Conservation (phyloP, 495 filamentous ascomycete species). For the Rostrohypoxylon terebratum region DNA sequence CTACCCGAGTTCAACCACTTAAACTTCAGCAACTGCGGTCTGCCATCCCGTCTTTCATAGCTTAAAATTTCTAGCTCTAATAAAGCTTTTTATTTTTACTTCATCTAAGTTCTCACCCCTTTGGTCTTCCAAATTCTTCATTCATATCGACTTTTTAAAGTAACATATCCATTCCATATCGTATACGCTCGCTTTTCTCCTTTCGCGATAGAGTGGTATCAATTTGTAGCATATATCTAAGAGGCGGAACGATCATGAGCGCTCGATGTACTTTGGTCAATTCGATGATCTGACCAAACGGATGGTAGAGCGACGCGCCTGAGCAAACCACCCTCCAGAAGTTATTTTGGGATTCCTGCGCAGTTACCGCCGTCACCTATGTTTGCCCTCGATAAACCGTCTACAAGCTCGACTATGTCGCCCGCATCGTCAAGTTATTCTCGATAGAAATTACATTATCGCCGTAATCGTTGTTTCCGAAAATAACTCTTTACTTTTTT, state of each 20-base stretch:
- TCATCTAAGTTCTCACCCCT: neutral
- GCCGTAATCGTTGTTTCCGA: constrained; percentile 32
- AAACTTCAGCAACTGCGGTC: constrained; percentile 14
- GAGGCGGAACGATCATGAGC: constrained; percentile 37
- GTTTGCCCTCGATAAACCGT: constrained; percentile 38
- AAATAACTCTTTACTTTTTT: constrained; percentile 28
- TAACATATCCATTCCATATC: neutral
- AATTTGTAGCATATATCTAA: constrained; percentile 8
- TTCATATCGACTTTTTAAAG: constrained; percentile 21
- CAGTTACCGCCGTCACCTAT: constrained; percentile 41
- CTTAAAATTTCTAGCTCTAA: constrained; percentile 36
- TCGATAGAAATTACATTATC: constrained; percentile 44
- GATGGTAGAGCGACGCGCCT: constrained; percentile 34
- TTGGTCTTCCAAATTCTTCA: neutral
- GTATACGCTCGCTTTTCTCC: constrained; percentile 30
- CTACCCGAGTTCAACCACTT: constrained; percentile 23
- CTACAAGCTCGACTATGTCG: constrained; percentile 48
- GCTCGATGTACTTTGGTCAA: constrained; percentile 31
- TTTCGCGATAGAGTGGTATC: constrained; percentile 12
- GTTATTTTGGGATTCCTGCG: constrained; percentile 28
- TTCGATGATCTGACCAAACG: constrained; percentile 43
- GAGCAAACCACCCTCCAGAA: constrained; percentile 22
- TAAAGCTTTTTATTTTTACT: constrained; percentile 10
- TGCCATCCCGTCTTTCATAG: constrained; percentile 28
- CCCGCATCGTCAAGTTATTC: constrained; percentile 40